phyloP scores from a whole-genome alignment of 2,329 filamentous ascomycete species.

The Pseudocercospora musae region DNA sequence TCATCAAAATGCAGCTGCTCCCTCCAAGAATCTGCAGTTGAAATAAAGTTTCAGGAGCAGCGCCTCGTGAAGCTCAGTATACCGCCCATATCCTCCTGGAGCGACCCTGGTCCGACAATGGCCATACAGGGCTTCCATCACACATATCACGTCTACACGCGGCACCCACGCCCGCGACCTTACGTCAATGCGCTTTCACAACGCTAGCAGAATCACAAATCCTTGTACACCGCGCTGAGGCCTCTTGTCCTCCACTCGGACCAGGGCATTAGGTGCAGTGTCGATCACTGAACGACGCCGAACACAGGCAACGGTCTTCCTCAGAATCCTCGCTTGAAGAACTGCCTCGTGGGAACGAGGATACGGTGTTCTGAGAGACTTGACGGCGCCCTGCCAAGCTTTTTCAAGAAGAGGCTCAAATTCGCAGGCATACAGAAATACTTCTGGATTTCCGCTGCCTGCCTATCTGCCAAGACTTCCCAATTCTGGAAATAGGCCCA shows the following conservation, averaged over 20 bases:
- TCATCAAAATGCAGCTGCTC: background rate
- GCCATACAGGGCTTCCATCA: slow-evolving; percentile 1
- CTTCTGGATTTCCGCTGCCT: background rate
- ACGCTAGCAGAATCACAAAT: slow-evolving; percentile 2
- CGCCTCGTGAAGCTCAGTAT: background rate
- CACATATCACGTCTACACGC: background rate
- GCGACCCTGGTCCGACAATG: background rate
- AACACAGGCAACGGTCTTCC: background rate
- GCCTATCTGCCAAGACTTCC: background rate
- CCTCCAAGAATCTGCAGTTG: background rate
- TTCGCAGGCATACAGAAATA: background rate
- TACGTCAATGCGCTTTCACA: background rate
- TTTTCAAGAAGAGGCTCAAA: background rate
- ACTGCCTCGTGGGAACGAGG: background rate
- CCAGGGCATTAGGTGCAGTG: background rate
- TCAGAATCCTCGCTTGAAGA: background rate
- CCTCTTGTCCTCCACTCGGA: background rate
- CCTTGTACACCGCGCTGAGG: background rate
- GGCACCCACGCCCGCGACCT: background rate
- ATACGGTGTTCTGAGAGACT: background rate
- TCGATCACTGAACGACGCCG: background rate
- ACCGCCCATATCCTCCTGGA: background rate
- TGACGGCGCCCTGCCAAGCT: background rate
- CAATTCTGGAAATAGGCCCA: background rate
- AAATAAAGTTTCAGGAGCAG: background rate